Base-by-base conservation (phyloP, 2,329 filamentous ascomycete genomes). In the Ophiocordyceps sinensis region DNA sequence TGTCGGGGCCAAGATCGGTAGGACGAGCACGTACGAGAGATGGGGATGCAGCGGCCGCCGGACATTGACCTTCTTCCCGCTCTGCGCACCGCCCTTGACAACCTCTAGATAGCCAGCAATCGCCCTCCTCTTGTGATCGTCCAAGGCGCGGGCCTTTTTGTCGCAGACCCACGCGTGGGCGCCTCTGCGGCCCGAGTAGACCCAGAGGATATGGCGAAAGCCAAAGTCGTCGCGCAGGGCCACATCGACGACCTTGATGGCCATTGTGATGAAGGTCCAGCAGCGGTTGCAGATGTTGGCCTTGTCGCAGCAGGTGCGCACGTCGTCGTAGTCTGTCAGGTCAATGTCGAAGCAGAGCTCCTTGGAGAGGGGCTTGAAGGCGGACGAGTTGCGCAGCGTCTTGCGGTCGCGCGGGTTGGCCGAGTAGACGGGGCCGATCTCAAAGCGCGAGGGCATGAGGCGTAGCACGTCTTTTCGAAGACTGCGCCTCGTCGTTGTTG, bases 311-410 rank as follows among this genome's bases (percentile, higher is more conserved):
- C 91, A 98, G 26, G 88, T 95, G 51, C 91, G 80, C 48, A 98
- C 85, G 49, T 94, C 86, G 58, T 98, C 91, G 63, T 98, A 98
- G 64, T 96, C 91, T 41, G 91, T 96, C 75, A 98, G 75, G 74
- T 98, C 91, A 53, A 98, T 96, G 81, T 98, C 91, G 61, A 98
- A 96, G 52, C 94, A 94, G 32, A 98, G 68, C 60, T 98, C 91
- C 60, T 98, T 98, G 42, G 84, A 75, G 28, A 95, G 61, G 0
- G 91, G 89, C 47, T 81, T 82, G 65, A 98, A 95, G 9, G 85
- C 77, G 38, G 77, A 77, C 30, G 80, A 75, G 60, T 87, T 89
- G 41, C 82, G 78, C 29, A 96, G 63, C 0, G 81, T 81, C 65
- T 96, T 98, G 54, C 89, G 80, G 53, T 98, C 91, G 51, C 87